A percentile compares a stretch with the other conserved stretches of the same genome.
These are phyloP conservation scores for Aschersonia sp. DNA, from an alignment of 2,329 filamentous ascomycete genomes.

Conservation along the genomic window DNA sequence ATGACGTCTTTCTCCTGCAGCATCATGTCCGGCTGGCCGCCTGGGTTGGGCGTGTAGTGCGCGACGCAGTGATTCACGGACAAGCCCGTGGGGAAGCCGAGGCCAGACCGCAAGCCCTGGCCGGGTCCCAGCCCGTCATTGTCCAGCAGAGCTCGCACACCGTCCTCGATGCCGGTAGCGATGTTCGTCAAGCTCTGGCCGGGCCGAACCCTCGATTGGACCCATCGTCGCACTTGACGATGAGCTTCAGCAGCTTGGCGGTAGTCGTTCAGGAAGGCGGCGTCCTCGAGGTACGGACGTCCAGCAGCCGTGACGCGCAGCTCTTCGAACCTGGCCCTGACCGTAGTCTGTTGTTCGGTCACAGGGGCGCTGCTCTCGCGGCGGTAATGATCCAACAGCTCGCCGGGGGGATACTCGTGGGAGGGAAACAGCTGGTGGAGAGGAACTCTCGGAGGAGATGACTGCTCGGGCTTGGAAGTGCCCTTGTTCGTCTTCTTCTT, in stretches of 20 bases:
- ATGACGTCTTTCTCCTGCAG: constrained; percentile 61
- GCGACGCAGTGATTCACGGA: constrained; percentile 76
- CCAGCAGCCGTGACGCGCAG: background rate
- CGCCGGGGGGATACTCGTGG: constrained; percentile 57
- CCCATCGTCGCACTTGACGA: constrained; percentile 73
- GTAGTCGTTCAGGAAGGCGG: constrained; percentile 65
- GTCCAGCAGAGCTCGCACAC: constrained; percentile 61
- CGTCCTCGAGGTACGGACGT: background rate
- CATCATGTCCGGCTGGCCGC: constrained; percentile 53
- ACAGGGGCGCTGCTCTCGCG: constrained; percentile 66
- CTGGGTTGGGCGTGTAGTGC: constrained; percentile 76
- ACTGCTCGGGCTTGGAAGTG: constrained; percentile 53
- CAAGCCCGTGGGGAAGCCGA: constrained; percentile 76
- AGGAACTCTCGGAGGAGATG: constrained; percentile 49
- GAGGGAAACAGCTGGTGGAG: constrained; percentile 60
- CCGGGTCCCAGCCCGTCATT: constrained; percentile 66
- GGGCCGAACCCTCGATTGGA: constrained; percentile 65
- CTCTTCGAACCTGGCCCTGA: background rate
- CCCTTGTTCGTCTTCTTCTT: constrained; percentile 45
- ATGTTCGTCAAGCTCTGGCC: constrained; percentile 71
- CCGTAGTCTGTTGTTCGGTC: constrained; percentile 49
- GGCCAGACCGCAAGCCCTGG: constrained; percentile 62
- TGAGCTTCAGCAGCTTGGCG: constrained; percentile 80
- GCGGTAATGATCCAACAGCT: constrained; percentile 57
- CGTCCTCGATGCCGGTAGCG: constrained; percentile 74